Conservation (phyloP, 768 basidiomycete genomes). For the Hortiboletus flavorubellus region DNA sequence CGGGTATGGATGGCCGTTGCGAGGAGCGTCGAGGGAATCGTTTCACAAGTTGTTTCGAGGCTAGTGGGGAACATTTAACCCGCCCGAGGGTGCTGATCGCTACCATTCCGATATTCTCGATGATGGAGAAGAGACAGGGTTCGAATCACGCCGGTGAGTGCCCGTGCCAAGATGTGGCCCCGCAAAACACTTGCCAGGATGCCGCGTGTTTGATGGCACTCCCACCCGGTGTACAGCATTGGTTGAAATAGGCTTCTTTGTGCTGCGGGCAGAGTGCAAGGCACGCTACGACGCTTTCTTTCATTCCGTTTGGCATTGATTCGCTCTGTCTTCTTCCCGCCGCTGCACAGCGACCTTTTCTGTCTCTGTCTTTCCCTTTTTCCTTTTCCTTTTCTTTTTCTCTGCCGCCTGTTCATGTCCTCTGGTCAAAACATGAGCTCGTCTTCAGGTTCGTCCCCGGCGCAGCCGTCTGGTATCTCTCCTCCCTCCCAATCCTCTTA, state of each 20-base stretch:
- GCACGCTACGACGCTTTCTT: too few relatives aligned
- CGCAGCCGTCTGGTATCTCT: conserved; percentile 18
- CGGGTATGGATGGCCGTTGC: neutral
- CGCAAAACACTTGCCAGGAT: too few relatives aligned
- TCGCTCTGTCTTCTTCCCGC: neutral
- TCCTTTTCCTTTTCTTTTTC: neutral
- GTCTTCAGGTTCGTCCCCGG: neutral
- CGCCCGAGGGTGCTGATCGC: too few relatives aligned
- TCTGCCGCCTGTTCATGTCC: conserved; percentile 16
- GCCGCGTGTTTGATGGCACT: neutral
- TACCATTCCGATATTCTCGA: too few relatives aligned
- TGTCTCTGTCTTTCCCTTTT: too few relatives aligned
- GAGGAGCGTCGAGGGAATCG: too few relatives aligned
- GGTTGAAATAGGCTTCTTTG: neutral
- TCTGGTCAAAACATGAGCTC: neutral
- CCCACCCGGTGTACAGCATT: neutral
- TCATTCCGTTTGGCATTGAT: neutral
- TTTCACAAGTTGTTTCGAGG: neutral
- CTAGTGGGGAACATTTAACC: neutral
- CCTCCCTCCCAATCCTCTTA: conserved; percentile 9
- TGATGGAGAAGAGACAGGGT: too few relatives aligned
- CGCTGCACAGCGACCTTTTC: neutral
- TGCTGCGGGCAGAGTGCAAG: too few relatives aligned
- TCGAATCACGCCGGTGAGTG: too few relatives aligned
- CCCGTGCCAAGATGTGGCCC: too few relatives aligned